phyloP scores from a whole-genome alignment of 2,329 filamentous ascomycete species.

The Cryphonectria japonica region DNA sequence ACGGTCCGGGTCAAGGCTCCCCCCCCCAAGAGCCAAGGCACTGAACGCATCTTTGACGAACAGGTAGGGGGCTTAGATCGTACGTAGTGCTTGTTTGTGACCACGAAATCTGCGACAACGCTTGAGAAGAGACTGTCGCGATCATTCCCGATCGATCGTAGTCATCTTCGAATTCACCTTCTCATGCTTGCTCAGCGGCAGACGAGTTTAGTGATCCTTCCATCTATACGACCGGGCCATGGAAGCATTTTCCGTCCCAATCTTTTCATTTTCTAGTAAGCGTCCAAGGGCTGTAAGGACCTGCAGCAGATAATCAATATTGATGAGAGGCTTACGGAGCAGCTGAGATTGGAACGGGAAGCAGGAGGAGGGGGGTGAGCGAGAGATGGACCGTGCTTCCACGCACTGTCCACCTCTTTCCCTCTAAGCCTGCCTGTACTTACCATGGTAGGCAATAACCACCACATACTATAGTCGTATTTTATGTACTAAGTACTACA shows the following conservation, averaged over 20 bases:
- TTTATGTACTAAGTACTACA: background rate
- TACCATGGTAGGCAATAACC: background rate
- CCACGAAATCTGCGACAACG: background rate
- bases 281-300: background rate
- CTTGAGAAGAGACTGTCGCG: background rate
- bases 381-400: background rate
- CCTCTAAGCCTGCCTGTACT: background rate
- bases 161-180: background rate
- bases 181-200: background rate
- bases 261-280: background rate
- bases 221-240: too few relatives aligned
- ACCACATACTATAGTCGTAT: background rate
- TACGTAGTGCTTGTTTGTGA: background rate
- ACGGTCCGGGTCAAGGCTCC: background rate
- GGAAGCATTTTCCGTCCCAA: background rate
- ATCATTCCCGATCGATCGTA: background rate
- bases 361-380: background rate
- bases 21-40: background rate
- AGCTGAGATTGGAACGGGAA: constrained; percentile 1
- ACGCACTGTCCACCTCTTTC: constrained; percentile 2
- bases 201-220: background rate
- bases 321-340: constrained; percentile 11
- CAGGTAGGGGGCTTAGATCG: background rate
- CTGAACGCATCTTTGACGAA: background rate
- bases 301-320: constrained; percentile 14